Percentiles rank a stretch among this genome's conserved stretches.
phyloP scores from a whole-genome alignment of 768 basidiomycete genomes.

The Tulasnella sp. region DNA sequence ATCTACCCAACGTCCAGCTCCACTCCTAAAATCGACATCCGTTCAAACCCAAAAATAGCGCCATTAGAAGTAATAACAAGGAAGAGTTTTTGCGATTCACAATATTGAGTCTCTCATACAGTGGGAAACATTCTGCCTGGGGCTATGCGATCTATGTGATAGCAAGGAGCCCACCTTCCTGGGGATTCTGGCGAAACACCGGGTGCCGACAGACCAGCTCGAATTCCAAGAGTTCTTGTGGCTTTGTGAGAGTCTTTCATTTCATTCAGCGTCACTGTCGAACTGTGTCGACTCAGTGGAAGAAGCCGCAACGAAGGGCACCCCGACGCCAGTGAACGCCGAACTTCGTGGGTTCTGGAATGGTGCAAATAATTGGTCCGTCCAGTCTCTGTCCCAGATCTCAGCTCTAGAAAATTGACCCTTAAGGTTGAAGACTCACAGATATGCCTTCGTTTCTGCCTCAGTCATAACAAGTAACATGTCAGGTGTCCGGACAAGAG shows the following conservation, averaged over 20 bases:
- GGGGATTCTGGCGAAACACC: not conserved
- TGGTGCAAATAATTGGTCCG: not conserved
- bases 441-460: not conserved
- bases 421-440: not conserved
- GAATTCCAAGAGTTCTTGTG: not conserved
- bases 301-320: not conserved
- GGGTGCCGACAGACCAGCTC: not conserved
- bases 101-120: not conserved
- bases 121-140: not conserved
- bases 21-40: no score
- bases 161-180: not conserved
- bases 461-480: not conserved
- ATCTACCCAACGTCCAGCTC: no score
- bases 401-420: not conserved
- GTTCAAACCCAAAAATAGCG: no score
- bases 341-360: not conserved
- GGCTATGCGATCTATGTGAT: not conserved
- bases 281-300: not conserved
- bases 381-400: not conserved
- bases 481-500: not conserved
- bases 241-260: not conserved
- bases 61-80: not conserved
- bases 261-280: not conserved
- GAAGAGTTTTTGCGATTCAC: no score
- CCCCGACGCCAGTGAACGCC: not conserved